Conservation (phyloP, 1,139 yeast genomes). For the Yamadazyma jaroonii region DNA sequence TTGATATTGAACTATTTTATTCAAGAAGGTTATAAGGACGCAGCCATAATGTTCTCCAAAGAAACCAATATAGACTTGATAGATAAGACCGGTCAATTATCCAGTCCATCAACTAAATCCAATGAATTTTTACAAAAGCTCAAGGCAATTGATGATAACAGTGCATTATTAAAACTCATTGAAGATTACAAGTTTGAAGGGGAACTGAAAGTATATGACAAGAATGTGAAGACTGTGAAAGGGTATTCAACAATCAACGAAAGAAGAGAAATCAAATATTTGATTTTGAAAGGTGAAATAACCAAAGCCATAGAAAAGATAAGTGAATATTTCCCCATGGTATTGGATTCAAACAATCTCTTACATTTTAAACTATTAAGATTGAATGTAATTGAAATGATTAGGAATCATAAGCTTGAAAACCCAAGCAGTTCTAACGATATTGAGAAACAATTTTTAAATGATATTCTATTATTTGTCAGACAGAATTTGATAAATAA, state of each 20-base stretch:
- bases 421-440: slow-evolving; percentile 19
- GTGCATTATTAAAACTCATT: slow-evolving; percentile 6
- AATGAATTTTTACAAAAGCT: slow-evolving; percentile 11
- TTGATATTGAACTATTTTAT: slow-evolving; percentile 54
- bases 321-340: slow-evolving; percentile 49
- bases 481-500: slow-evolving; percentile 57
- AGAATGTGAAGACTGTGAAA: slow-evolving; percentile 14
- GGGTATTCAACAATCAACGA: slow-evolving; percentile 50
- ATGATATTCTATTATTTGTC: slow-evolving; percentile 57
- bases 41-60: slow-evolving; percentile 47
- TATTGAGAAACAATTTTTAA: slow-evolving; percentile 48
- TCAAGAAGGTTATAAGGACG: slow-evolving; percentile 56
- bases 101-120: slow-evolving; percentile 9
- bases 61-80: slow-evolving; percentile 32
- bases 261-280: slow-evolving; percentile 46
- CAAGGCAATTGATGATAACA: slow-evolving; percentile 3
- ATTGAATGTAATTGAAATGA: slow-evolving; percentile 63
- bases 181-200: slow-evolving; percentile 10
- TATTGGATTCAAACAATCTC: slow-evolving; percentile 52
- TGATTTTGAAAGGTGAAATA: slow-evolving; percentile 50
- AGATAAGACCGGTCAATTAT: slow-evolving; percentile 5
- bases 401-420: slow-evolving; percentile 44
- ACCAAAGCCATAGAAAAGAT: slow-evolving; percentile 46
- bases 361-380: slow-evolving; percentile 64
- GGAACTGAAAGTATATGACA: slow-evolving; percentile 7